These are phyloP conservation scores for Aureobasidium sp. DNA, from an alignment of 2,329 filamentous ascomycete genomes.

Conservation along the genomic window DNA sequence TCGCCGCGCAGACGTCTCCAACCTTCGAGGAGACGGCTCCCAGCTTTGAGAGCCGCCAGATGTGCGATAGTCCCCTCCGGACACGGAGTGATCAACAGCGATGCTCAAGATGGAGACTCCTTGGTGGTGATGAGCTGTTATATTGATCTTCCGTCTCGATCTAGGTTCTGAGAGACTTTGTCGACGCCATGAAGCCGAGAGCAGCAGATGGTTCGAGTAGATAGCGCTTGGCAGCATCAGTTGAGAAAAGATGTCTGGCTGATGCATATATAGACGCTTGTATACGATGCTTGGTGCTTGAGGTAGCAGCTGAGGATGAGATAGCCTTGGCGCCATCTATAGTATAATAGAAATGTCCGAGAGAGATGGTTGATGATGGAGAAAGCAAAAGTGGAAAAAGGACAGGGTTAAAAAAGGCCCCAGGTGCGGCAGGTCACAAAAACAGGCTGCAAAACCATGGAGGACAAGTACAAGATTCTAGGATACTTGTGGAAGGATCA, in stretches of 20 bases:
- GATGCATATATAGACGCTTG: background rate
- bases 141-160: background rate
- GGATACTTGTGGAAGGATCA: too few species aligned
- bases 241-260: background rate
- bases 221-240: too few species aligned
- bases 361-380: background rate
- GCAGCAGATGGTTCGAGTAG: too few species aligned
- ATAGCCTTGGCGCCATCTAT: background rate
- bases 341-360: background rate
- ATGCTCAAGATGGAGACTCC: too few species aligned
- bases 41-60: too few species aligned
- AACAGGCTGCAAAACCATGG: background rate
- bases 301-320: background rate
- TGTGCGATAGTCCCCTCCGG: too few species aligned
- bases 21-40: too few species aligned
- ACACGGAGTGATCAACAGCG: too few species aligned
- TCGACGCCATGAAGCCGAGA: background rate
- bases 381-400: background rate
- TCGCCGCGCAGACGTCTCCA: too few species aligned
- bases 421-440: background rate
- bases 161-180: background rate
- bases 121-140: background rate
- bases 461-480: background rate
- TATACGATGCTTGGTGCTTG: background rate
- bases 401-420: background rate